Percentiles rank a stretch among this genome's conserved stretches.
Evolutionary conservation across 2,329 filamentous ascomycete genomes (phyloP).

Genomic region (Arthroderma sp.): DNA sequence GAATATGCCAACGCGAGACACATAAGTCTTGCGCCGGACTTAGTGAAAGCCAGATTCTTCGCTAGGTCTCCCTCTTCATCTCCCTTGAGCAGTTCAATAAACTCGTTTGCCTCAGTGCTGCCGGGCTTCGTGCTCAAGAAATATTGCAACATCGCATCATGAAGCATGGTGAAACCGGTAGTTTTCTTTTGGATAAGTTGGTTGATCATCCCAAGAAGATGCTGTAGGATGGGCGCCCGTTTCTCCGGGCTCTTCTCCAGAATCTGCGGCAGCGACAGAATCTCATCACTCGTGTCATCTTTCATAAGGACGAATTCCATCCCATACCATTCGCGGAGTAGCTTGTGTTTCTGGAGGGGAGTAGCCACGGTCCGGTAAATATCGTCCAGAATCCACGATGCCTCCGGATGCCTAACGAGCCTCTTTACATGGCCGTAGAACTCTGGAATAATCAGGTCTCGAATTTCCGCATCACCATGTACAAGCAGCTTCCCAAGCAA

Average conservation of each 20-base stretch:
- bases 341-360: slow-evolving; percentile 67
- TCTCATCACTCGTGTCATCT: slow-evolving; percentile 34
- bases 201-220: slow-evolving; percentile 77
- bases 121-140: slow-evolving; percentile 68
- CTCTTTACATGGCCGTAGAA: slow-evolving; percentile 90
- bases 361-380: slow-evolving; percentile 84
- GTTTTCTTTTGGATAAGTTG: slow-evolving; percentile 90
- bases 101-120: slow-evolving; percentile 72
- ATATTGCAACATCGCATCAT: slow-evolving; percentile 97
- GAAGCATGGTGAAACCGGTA: slow-evolving; percentile 92
- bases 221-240: slow-evolving; percentile 72
- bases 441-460: slow-evolving; percentile 80
- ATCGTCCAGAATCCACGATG: slow-evolving; percentile 94
- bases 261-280: slow-evolving; percentile 50
- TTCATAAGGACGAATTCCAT: slow-evolving; percentile 79
- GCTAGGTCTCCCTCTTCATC: slow-evolving; percentile 82
- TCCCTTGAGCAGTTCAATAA: slow-evolving; percentile 78
- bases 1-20: slow-evolving; percentile 74
- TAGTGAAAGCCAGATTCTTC: slow-evolving; percentile 94
- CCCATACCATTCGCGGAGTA: slow-evolving; percentile 93
- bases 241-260: slow-evolving; percentile 71
- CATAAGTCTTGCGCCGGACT: slow-evolving; percentile 69
- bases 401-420: slow-evolving; percentile 90
- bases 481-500: slow-evolving; percentile 89
- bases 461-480: slow-evolving; percentile 76